Percentiles rank a stretch among this genome's conserved stretches.
These are phyloP conservation scores for Rhizopogon vesiculosus DNA, from an alignment of 768 basidiomycete species.

Conservation along the genomic window DNA sequence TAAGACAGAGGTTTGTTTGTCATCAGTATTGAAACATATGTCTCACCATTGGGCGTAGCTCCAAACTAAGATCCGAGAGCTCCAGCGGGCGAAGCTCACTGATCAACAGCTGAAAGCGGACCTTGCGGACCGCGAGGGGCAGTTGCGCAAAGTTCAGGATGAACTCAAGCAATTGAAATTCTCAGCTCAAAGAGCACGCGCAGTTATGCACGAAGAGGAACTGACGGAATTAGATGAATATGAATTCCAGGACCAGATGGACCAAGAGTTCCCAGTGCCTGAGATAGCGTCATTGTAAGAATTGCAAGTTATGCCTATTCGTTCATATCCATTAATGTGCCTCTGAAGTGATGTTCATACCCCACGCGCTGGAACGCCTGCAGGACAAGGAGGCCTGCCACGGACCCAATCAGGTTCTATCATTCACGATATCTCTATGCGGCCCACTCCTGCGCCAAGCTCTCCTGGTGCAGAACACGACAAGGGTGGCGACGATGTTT, in stretches of 20 bases:
- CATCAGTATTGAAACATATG: not conserved
- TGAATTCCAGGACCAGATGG: not conserved
- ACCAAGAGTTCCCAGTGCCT: not conserved
- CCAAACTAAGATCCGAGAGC: not conserved
- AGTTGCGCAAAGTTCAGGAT: conserved; percentile 10
- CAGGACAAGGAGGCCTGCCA: conserved; percentile 12
- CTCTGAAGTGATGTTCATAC: not conserved
- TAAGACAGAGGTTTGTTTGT: conserved; percentile 35
- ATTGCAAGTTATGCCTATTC: not conserved
- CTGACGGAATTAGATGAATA: conserved; percentile 9
- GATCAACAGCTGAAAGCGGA: conserved; percentile 24
- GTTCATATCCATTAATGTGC: not conserved
- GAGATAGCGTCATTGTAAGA: not conserved
- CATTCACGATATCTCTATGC: conserved; percentile 42
- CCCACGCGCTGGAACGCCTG: not conserved
- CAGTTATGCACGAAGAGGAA: conserved; percentile 4
- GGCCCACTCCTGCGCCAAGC: conserved; percentile 48
- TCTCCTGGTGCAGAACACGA: conserved; percentile 16
- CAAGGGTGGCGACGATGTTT: conserved; percentile 3
- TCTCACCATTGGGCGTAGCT: not conserved
- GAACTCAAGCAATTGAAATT: not conserved
- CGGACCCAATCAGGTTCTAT: conserved; percentile 45
- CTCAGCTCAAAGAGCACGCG: not conserved
- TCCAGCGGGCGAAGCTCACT: not conserved
- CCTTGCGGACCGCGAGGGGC: conserved; percentile 18